Percentiles rank a stretch among this genome's conserved stretches.
These are phyloP conservation scores for Scorias spongiosa DNA, from an alignment of 2,329 filamentous ascomycete genomes.

Conservation along the genomic window DNA sequence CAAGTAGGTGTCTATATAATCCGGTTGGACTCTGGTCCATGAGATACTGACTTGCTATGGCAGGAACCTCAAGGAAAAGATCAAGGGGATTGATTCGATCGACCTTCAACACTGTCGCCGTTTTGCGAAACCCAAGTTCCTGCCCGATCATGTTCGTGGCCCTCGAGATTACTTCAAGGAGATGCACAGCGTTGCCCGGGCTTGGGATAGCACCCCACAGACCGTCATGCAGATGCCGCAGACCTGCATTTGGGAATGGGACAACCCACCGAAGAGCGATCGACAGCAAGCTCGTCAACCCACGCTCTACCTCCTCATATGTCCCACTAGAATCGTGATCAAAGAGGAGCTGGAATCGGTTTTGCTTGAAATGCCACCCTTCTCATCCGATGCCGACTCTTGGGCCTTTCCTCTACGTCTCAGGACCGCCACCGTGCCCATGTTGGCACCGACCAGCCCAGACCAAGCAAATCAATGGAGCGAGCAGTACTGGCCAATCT, in stretches of 20 bases:
- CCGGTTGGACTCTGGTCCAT: neutral
- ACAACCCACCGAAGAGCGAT: neutral
- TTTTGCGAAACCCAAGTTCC: constrained; percentile 46
- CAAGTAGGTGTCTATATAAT: constrained; percentile 38
- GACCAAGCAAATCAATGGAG: constrained; percentile 63
- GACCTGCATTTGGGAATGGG: constrained; percentile 31
- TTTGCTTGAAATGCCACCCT: constrained; percentile 23
- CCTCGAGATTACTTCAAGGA: constrained; percentile 18
- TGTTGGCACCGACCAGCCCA: constrained; percentile 59
- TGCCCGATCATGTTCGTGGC: constrained; percentile 19
- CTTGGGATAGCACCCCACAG: constrained; percentile 15
- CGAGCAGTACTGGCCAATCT: constrained; percentile 64
- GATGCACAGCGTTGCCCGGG: constrained; percentile 17
- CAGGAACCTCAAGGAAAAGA: constrained; percentile 31
- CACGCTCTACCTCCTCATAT: constrained; percentile 36
- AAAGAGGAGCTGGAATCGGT: constrained; percentile 36
- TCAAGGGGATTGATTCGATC: constrained; percentile 27
- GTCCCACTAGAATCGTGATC: constrained; percentile 35
- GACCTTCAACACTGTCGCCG: constrained; percentile 50
- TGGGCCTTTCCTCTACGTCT: constrained; percentile 36
- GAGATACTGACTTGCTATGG: constrained; percentile 1
- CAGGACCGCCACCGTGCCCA: constrained; percentile 51
- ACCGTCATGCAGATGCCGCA: constrained; percentile 16
- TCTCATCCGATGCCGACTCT: constrained; percentile 22
- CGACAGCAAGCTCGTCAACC: constrained; percentile 9